These are phyloP conservation scores for Remersonia thermophila DNA, from an alignment of 2,329 filamentous ascomycete genomes.

Conservation along the genomic window DNA sequence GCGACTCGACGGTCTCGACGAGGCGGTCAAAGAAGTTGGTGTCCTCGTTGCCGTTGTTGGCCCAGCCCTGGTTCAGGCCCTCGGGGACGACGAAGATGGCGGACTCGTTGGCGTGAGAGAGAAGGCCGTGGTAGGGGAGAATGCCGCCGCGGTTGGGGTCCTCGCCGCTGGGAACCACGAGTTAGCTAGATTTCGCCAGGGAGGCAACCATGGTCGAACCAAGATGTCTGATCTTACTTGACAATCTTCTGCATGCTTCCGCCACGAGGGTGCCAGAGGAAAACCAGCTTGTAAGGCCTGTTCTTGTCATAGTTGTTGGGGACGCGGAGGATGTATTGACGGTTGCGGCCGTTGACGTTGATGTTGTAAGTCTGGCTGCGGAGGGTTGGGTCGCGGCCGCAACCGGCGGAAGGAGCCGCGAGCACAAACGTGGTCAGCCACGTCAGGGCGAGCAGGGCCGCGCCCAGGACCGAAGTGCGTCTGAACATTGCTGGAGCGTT, in stretches of 20 bases:
- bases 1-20: slow-evolving; percentile 23
- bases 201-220: too few species aligned
- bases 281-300: slow-evolving; percentile 29
- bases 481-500: too few species aligned
- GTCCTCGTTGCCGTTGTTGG: slow-evolving; percentile 29
- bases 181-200: too few species aligned
- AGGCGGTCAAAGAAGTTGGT: slow-evolving; percentile 29
- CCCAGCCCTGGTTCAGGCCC: slow-evolving; percentile 31
- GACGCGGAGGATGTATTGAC: slow-evolving; percentile 26
- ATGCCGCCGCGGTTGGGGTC: slow-evolving; percentile 23
- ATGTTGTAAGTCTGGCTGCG: slow-evolving; percentile 12
- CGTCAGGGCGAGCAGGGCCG: slow-evolving; percentile 3
- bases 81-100: slow-evolving; percentile 33
- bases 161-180: too few species aligned
- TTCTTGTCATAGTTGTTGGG: slow-evolving; percentile 27
- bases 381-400: slow-evolving; percentile 21
- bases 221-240: too few species aligned
- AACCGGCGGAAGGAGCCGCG: slow-evolving; percentile 20
- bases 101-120: slow-evolving; percentile 14
- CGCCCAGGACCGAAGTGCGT: not conserved
- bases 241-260: slow-evolving; percentile 26
- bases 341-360: slow-evolving; percentile 25
- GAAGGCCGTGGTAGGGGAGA: slow-evolving; percentile 15
- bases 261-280: slow-evolving; percentile 28
- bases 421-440: slow-evolving; percentile 2